phyloP scores from a whole-genome alignment of 192 early-diverging fungal species.

The Linnemannia exigua region DNA sequence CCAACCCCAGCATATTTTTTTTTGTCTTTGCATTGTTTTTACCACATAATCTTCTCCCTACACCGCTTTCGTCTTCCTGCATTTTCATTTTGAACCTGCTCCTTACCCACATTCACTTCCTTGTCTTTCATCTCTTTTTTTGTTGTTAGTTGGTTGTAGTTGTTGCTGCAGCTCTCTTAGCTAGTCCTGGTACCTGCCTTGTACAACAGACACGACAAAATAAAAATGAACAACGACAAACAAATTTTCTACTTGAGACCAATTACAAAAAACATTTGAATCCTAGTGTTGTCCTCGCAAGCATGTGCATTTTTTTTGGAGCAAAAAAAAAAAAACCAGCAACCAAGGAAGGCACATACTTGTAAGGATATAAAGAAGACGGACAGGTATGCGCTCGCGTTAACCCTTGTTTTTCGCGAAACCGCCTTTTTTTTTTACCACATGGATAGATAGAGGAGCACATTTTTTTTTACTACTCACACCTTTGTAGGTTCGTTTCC shows the following conservation, averaged over 20 bases:
- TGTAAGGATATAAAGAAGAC: not conserved
- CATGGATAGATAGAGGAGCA: not conserved
- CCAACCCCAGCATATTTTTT: slow-evolving; percentile 1
- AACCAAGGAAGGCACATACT: not conserved
- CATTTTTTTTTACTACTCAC: not conserved
- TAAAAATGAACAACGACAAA: too few species aligned
- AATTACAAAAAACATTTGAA: too few species aligned
- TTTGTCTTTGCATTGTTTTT: not conserved
- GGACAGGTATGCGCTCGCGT: not conserved
- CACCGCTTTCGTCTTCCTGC: not conserved
- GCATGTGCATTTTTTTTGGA: too few species aligned
- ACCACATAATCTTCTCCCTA: not conserved
- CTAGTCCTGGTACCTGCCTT: too few species aligned
- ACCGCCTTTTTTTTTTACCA: not conserved
- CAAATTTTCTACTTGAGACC: too few species aligned
- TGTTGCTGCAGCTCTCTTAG: too few species aligned
- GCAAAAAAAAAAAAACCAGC: too few species aligned
- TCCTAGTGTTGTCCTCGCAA: not conserved
- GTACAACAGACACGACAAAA: too few species aligned
- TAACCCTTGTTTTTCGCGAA: not conserved
- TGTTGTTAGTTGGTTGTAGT: too few species aligned
- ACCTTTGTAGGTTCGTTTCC: not conserved
- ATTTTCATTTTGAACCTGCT: too few species aligned
- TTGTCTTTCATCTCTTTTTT: too few species aligned
- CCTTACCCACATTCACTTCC: too few species aligned